These are phyloP conservation scores for Asterophora parasitica DNA, from an alignment of 768 basidiomycete species.

Conservation along the genomic window DNA sequence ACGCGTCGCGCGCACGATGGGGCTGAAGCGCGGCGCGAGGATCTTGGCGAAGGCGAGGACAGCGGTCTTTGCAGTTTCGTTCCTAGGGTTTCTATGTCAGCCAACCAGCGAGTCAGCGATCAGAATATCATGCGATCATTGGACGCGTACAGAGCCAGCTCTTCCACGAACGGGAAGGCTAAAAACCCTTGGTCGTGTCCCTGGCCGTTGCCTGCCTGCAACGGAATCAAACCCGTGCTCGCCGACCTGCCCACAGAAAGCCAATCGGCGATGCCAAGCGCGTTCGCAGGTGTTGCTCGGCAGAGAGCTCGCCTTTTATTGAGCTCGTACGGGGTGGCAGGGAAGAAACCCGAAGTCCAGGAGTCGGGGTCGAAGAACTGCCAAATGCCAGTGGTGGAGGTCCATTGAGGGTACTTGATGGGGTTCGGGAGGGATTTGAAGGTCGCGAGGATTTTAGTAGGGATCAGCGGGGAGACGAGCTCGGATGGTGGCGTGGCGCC, in stretches of 20 bases:
- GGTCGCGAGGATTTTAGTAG: constrained; percentile 55
- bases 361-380: constrained; percentile 47
- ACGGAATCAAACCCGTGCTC: constrained; percentile 46
- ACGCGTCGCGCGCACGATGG: constrained; percentile 62
- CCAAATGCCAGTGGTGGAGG: constrained; percentile 46
- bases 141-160: constrained; percentile 53
- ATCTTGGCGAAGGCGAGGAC: constrained; percentile 54
- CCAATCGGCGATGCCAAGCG: constrained; percentile 48
- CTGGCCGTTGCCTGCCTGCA: constrained; percentile 42
- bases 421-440: constrained; percentile 41
- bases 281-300: constrained; percentile 31
- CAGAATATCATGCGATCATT: no score
- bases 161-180: constrained; percentile 64
- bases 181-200: constrained; percentile 72
- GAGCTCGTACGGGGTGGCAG: constrained; percentile 54
- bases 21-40: constrained; percentile 54
- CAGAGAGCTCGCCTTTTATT: constrained; percentile 50
- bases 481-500: constrained; percentile 29
- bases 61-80: constrained; percentile 49
- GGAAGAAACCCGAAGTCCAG: constrained; percentile 71
- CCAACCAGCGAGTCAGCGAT: neutral
- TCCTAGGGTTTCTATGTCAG: constrained; percentile 44
- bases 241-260: constrained; percentile 46
- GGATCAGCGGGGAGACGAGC: constrained; percentile 56
- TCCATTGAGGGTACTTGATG: constrained; percentile 42